Base-by-base conservation (phyloP, 306 rosid genomes). In the Rosa persica region DNA sequence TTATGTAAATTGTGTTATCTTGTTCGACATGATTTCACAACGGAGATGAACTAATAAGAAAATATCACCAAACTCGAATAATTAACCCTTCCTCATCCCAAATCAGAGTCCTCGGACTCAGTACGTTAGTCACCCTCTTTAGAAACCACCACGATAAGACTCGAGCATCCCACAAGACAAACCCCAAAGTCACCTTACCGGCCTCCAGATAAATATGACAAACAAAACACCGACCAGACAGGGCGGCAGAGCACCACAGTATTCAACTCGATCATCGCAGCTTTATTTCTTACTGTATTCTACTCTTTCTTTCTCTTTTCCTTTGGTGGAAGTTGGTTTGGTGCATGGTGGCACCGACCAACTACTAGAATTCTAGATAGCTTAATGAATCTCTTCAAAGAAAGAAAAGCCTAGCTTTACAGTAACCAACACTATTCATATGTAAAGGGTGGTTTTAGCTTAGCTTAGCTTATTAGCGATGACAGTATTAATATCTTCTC, bases 371-470 rank as follows among this genome's bases (percentile, higher is more conserved):
- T 51, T 71, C 74, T 22, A 62, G 40, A 12, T 30, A 51, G 49
- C 42, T 76, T 79, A 57, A 71, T 76, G 51, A 66, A 79, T 77
- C 80, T 82, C 80, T 85, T 72, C 78, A 74, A 84, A 76, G 76
- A 57, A 81, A 82, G 76, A n/a, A 79, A 75, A 47, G 73, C 88
- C 73, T 0, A 30, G 36, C 36, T 85, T 76, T 73, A 80, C 85
- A 76, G 86, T 83, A 88, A 88, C 81, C 89, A 76, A 86, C 82
- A 73, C 47, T 85, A 36, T 16, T 15, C 30, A 34, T 65, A 36
- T 30, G 17, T 64, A 22, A 43, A 43, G 46, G 5, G 5, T 11
- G 2, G 40, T 5, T 34, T 60, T 34, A 58, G 69, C 43, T 64
- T 61, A 61, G 19, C 67, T 48, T 51, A 51, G 57, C 58, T 17